phyloP scores from a whole-genome alignment of 2,329 filamentous ascomycete genomes.

The Tolypocladium tundrense region DNA sequence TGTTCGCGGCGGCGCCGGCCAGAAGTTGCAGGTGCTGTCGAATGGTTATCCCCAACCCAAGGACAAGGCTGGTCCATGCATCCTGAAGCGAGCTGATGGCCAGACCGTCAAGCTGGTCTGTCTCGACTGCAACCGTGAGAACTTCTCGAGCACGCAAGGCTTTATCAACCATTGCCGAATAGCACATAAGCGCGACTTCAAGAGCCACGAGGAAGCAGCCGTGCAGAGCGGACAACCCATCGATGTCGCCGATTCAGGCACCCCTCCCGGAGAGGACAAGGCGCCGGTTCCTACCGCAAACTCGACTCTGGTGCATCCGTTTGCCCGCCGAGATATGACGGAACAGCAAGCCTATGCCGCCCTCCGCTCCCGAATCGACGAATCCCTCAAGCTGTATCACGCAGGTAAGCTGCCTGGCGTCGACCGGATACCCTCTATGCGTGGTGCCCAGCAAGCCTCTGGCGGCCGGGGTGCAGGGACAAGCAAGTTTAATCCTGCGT shows the following conservation, averaged over 20 bases:
- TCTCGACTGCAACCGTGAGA: conserved; percentile 74
- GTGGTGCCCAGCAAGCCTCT: conserved; percentile 7
- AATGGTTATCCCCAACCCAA: conserved; percentile 64
- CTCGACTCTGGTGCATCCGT: conserved; percentile 20
- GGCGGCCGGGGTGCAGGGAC: background rate
- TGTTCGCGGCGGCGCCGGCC: conserved; percentile 38
- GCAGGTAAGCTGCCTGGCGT: conserved; percentile 41
- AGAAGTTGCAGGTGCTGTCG: conserved; percentile 59
- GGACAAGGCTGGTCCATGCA: conserved; percentile 72
- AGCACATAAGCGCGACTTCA: conserved; percentile 84
- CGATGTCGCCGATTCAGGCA: conserved; percentile 31
- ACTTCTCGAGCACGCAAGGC: conserved; percentile 95
- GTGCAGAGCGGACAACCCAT: conserved; percentile 77
- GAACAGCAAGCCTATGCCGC: conserved; percentile 41
- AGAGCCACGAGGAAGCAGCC: conserved; percentile 91
- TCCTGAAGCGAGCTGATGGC: conserved; percentile 78
- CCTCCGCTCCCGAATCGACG: conserved; percentile 42
- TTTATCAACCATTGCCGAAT: conserved; percentile 99
- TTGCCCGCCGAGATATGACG: conserved; percentile 33
- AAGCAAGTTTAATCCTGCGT: conserved; percentile 38
- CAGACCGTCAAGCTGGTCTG: conserved; percentile 85
- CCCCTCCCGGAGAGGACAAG: conserved; percentile 14
- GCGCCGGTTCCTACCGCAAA: conserved; percentile 5
- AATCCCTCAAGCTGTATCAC: conserved; percentile 41
- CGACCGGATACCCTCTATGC: conserved; percentile 30